A percentile compares a stretch with the other conserved stretches of the same genome.
These are phyloP conservation scores for Fusarium mundagurra DNA, from an alignment of 2,329 filamentous ascomycete species.

Conservation along the genomic window DNA sequence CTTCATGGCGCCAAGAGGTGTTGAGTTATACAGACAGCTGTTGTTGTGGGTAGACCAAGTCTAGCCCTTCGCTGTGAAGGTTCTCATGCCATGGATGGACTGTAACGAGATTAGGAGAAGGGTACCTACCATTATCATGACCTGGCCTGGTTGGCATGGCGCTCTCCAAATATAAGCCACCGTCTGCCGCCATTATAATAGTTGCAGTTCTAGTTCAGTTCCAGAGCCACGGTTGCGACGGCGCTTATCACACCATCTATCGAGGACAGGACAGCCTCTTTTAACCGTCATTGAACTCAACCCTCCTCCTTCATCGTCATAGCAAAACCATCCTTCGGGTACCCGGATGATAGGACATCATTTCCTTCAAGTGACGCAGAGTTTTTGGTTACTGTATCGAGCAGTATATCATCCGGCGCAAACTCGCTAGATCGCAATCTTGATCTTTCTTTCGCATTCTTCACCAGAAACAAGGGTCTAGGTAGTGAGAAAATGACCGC, in stretches of 20 bases:
- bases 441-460: conserved; percentile 1
- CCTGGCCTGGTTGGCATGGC: not conserved
- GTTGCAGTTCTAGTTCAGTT: conserved; percentile 6
- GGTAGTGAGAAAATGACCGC: conserved; percentile 23
- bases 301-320: conserved; percentile 7
- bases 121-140: not conserved
- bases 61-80: not conserved
- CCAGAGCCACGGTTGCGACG: conserved; percentile 22
- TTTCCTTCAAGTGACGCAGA: conserved; percentile 3
- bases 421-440: conserved; percentile 4
- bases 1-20: conserved; percentile 27
- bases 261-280: conserved; percentile 18
- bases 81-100: not conserved
- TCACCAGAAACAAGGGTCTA: conserved; percentile 3
- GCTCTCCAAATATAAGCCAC: conserved; percentile 36
- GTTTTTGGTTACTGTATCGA: not conserved
- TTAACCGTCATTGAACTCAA: conserved; percentile 8
- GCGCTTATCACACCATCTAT: conserved; percentile 36
- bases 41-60: conserved; percentile 32
- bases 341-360: not conserved
- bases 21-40: conserved; percentile 8
- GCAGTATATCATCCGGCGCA: conserved; percentile 9
- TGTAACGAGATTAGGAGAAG: conserved; percentile 6
- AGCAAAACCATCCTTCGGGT: not conserved
- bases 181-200: conserved; percentile 7